These are phyloP conservation scores for Agarophyton chilense DNA, from an alignment of 23 red algal species.

Conservation along the genomic window DNA sequence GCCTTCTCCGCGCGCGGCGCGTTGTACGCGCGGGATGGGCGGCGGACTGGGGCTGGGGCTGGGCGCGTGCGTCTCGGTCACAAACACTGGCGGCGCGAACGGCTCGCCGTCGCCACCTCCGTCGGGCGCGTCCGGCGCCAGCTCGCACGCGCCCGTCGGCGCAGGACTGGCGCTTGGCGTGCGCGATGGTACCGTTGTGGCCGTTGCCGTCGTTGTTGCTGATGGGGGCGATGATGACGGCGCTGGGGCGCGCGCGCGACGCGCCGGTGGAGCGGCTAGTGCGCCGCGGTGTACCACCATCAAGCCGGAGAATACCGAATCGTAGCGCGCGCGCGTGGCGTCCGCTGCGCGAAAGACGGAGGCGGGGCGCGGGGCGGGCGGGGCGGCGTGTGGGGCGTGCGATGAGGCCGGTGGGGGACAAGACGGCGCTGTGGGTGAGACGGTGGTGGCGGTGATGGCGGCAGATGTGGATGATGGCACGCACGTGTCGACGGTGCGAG, in stretches of 20 bases:
- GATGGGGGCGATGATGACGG: not conserved
- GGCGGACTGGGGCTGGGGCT: slow-evolving; percentile 64
- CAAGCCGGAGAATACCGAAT: slow-evolving; percentile 45
- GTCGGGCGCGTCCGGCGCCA: not conserved
- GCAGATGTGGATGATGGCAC: not conserved
- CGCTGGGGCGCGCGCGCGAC: not conserved
- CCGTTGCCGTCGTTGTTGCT: not conserved
- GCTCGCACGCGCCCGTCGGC: not conserved
- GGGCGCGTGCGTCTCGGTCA: slow-evolving; percentile 67
- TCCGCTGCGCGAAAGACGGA: slow-evolving; percentile 39
- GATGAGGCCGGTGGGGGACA: not conserved
- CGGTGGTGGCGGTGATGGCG: not conserved
- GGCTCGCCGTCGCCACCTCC: not conserved
- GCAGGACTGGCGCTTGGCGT: slow-evolving; percentile 21
- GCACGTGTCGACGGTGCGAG: not conserved
- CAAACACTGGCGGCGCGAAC: slow-evolving; percentile 29
- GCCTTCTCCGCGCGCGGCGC: not conserved
- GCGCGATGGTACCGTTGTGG: not conserved
- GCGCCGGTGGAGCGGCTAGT: not conserved
- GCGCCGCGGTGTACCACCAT: slow-evolving; percentile 56
- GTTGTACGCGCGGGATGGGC: slow-evolving; percentile 46
- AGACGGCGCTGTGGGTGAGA: too few relatives aligned
- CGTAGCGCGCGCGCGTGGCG: slow-evolving; percentile 39
- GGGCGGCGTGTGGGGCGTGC: not conserved
- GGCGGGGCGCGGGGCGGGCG: slow-evolving; percentile 17